A percentile compares a stretch with the other conserved stretches of the same genome.
Conservation (phyloP, 2,329 filamentous ascomycete genomes). For the Alternaria incomplexa region DNA sequence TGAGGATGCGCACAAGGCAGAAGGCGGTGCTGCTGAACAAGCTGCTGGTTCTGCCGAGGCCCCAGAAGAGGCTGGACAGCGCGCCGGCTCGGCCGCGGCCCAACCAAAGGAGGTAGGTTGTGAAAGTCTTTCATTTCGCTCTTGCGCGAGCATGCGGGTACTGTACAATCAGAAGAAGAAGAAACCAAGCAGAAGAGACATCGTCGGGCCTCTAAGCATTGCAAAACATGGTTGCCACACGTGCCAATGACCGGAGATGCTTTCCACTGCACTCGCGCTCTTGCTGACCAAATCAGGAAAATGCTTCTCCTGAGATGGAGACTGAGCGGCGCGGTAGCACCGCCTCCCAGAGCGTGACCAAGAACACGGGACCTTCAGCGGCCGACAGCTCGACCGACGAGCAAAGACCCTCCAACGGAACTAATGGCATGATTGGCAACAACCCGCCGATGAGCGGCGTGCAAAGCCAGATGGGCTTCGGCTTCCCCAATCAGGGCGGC, state of each 20-base stretch:
- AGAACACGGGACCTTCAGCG: slow-evolving; percentile 25
- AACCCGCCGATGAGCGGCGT: slow-evolving; percentile 37
- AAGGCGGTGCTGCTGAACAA: slow-evolving; percentile 14
- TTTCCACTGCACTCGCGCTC: slow-evolving; percentile 7
- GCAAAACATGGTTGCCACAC: slow-evolving; percentile 26
- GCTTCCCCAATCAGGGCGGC: slow-evolving; percentile 52
- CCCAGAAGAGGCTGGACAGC: slow-evolving; percentile 17
- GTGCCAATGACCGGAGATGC: slow-evolving; percentile 27
- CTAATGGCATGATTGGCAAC: slow-evolving; percentile 25
- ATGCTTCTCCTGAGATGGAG: slow-evolving; percentile 14
- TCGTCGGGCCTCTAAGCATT: slow-evolving; percentile 20
- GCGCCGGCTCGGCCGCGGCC: slow-evolving; percentile 23
- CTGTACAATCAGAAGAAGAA: slow-evolving; percentile 9
- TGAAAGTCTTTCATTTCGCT: slow-evolving; percentile 2
- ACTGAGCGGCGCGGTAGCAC: slow-evolving; percentile 24
- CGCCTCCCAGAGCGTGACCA: slow-evolving; percentile 20
- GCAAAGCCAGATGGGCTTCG: slow-evolving; percentile 47
- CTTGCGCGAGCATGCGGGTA: slow-evolving; percentile 2
- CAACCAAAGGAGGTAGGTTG: slow-evolving; percentile 36
- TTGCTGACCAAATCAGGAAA: slow-evolving; percentile 27
- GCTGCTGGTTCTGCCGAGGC: slow-evolving; percentile 15
- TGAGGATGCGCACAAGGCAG: slow-evolving; percentile 27
- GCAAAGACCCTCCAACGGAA: slow-evolving; percentile 22
- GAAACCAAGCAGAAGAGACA: background rate
- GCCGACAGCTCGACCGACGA: slow-evolving; percentile 24